Percentiles rank a stretch among this genome's conserved stretches.
Evolutionary conservation across 768 basidiomycete genomes (phyloP).

Genomic region (Suillus brevipes): DNA sequence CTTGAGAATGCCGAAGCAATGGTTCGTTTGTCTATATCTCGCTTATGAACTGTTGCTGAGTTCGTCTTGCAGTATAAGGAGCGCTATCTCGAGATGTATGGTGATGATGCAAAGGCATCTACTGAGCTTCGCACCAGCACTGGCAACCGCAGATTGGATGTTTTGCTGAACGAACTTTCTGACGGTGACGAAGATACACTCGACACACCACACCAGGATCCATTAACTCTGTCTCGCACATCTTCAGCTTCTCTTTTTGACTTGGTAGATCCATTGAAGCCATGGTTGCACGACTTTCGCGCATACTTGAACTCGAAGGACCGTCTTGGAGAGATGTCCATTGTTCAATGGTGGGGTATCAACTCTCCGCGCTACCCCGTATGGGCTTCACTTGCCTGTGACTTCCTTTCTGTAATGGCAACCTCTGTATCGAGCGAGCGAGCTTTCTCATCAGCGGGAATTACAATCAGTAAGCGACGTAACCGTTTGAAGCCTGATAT

Average conservation of each 20-base stretch:
- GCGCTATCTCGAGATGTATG: not conserved
- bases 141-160: not conserved
- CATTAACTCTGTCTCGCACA: no score
- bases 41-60: not conserved
- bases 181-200: not conserved
- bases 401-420: not conserved
- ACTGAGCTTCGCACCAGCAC: not conserved
- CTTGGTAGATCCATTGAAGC: not conserved
- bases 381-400: not conserved
- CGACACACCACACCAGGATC: not conserved
- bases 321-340: not conserved
- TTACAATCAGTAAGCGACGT: not conserved
- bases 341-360: not conserved
- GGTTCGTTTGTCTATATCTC: not conserved
- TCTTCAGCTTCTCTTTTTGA: not conserved
- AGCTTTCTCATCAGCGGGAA: not conserved
- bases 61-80: not conserved
- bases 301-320: no score
- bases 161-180: not conserved
- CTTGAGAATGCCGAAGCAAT: not conserved
- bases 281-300: no score
- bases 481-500: not conserved
- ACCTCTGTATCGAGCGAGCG: not conserved
- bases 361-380: not conserved
- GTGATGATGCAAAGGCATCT: not conserved